Conservation (phyloP, 768 basidiomycete species). For the Dioszegia hungarica region DNA sequence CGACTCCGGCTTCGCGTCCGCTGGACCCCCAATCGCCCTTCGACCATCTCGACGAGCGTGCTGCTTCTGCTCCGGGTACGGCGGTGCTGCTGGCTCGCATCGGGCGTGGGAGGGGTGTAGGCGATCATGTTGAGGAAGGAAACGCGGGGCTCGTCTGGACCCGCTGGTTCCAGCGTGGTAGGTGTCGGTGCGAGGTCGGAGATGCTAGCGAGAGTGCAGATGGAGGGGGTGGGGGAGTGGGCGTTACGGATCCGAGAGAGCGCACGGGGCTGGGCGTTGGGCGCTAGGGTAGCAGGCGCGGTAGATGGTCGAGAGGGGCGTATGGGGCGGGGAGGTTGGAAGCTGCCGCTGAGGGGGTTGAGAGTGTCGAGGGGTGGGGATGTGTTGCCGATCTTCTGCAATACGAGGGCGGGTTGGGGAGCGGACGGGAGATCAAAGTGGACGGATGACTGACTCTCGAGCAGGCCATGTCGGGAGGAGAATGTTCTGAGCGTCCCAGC, state of each 20-base stretch:
- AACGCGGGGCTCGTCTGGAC: neutral
- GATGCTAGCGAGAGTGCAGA: neutral
- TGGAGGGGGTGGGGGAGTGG: conserved; percentile 1
- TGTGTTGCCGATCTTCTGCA: neutral
- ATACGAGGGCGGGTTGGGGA: neutral
- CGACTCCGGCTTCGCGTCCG: conserved; percentile 1
- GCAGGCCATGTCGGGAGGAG: neutral
- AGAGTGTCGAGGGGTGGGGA: neutral
- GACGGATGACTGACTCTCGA: neutral
- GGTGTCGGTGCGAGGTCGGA: neutral
- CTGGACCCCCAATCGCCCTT: neutral
- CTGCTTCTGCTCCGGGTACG: conserved; percentile 1
- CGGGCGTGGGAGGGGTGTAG: neutral
- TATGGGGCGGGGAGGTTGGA: neutral
- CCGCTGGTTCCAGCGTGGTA: neutral
- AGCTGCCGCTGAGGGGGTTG: neutral
- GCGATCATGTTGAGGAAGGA: conserved; percentile 7
- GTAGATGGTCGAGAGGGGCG: neutral
- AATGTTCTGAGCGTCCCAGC: neutral
- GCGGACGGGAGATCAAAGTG: conserved; percentile 1
- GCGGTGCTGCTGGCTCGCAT: neutral
- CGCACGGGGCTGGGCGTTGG: neutral
- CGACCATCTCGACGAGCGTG: conserved; percentile 5
- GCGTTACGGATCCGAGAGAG: neutral
- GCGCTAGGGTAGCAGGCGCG: conserved; percentile 1